Evolutionary conservation across 2,329 filamentous ascomycete species (phyloP), one percentile per base, ranked within the genome.

Genomic region (Microcera coccophila): DNA sequence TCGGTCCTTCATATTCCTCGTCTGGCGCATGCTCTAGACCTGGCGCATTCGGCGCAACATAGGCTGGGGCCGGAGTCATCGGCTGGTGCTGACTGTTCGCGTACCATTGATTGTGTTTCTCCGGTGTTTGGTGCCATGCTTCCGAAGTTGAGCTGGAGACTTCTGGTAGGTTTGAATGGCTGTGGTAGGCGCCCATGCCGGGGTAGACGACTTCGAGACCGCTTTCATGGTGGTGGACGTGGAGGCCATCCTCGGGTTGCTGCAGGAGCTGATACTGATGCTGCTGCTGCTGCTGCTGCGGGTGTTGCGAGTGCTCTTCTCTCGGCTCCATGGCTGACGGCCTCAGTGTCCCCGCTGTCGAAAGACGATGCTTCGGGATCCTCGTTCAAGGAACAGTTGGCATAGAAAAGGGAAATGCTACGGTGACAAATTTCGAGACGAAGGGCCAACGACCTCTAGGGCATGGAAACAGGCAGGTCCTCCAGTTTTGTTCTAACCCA

Each of bases 151-250:
- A 15, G 7, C 7, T 8, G 8, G 29, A 32, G 8, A 32, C 29
- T 32, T 32, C 29, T 7, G 29, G 29, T 7, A 32, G 29, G 29
- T 32, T 32, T 16, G 29, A 32, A 5, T 7, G 8, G 29, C 15
- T 32, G 29, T 32, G 29, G 29, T 9, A 32, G 7, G 29, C 29
- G 8, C 20, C 20, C 20, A 19, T 24, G 9, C 28, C 26, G 14
- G 15, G 38, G 9, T 22, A 20, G 18, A 20, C 36, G 15, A 39
- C 38, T 21, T 39, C 38, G 8, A 39, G 38, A n/a, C 38, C 38
- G 28, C 38, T 39, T 31, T 21, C 38, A 7, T 24, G 17, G 22
- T 26, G 22, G 24, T 32, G 24, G 24, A 39, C 38, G 17, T 39
- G 26, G 15, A 39, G 24, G 16, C 38, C 38, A 21, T 39, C 38